Evolutionary conservation across 768 basidiomycete genomes (phyloP), one percentile per base, ranked within the genome.

Genomic region (Lyophyllum semitale): DNA sequence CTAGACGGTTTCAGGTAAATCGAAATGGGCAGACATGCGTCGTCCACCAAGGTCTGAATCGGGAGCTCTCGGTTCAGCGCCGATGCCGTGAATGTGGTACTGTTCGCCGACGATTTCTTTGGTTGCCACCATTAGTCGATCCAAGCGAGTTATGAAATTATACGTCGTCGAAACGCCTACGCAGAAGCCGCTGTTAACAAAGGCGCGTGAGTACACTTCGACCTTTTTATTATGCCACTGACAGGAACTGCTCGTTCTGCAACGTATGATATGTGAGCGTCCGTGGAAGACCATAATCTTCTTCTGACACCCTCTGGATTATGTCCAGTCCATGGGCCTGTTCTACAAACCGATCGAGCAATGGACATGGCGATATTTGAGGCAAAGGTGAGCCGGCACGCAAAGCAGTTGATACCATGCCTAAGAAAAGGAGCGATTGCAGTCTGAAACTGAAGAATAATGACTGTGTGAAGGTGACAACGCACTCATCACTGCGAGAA

Each of bases 91-190:
- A 18, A 93, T 89, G 64, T 93, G 89, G 66, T 88, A 92, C 60
- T 90, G 88, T 66, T 94, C 92, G 1, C 92, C 92, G 1, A 94
- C 89, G 42, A 94, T 74, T 68, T 93, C 90, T 66, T 95, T 95
- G 15, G 84, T 83, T 2, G 90, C 89, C 2, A 92, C 65, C 84
- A 94, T 90, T 54, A 94, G 70, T 48, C 82, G 74, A 65, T 95
- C 93, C 12, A 95, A 71, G 9, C 89, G 80, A 6, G 80, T 80
- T n/a, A 94, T 73, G 37, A 94, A 81, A 0, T 80, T 78, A 59
- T 81, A 89, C 0, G 87, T 76, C 0, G 85, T 88, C 1, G 89
- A 81, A 20, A 89, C 84, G 8, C 87, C 89, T 9, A 90, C 89
- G 49, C 84, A 87, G 63, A 89, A 90, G 59, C 74, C 83, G 63